Evolutionary conservation across 2,329 filamentous ascomycete genomes (phyloP), one percentile per base, ranked within the genome.

Genomic region (Claviceps spartinae): DNA sequence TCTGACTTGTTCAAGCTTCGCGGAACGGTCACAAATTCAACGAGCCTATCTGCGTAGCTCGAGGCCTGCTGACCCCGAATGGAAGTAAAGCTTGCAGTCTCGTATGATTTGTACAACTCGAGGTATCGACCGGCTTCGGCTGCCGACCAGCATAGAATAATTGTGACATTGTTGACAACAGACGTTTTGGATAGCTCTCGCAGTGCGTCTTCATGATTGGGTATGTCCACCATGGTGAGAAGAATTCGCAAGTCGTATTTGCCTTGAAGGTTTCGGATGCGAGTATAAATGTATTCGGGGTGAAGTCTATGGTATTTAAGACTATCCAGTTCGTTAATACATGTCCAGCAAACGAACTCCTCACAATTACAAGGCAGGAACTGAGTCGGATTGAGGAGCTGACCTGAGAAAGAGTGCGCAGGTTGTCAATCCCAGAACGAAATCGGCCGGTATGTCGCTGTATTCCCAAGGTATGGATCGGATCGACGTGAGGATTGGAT

Each of bases 271-370:
- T 83, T 81, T 50, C 86, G 84, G 59, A 98, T 94, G 53, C 93
- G 85, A 24, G 85, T 89, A 72, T 97, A 97, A 61, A 98, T 88
- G 72, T 98, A 98, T 69, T 98, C 93, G 1, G 93, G 93, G 64
- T 98, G 93, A 50, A 98, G 77, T 30, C 91, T 88, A 68, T 98
- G 93, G 68, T 98, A 98, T 68, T 97, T 98, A 51, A 98, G 78
- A 47, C 88, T 76, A 52, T 13, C 7, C 20, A 34, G 6, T 51
- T 41, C 4, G 30, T 49, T 26, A 52, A 43, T 37, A 42, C n/a
- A 41, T 9, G 40, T 18, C 14, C 24, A 34, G 5, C 18, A 14
- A 11, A 24, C 6, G 6, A 13, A 47, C 13, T 4, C 3, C 9
- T 5, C 9, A 14, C 11, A 16, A 14, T 11, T 2, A 5, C 3